Conservation (phyloP, 2,329 filamentous ascomycete genomes). For the Epichloe typhina region DNA sequence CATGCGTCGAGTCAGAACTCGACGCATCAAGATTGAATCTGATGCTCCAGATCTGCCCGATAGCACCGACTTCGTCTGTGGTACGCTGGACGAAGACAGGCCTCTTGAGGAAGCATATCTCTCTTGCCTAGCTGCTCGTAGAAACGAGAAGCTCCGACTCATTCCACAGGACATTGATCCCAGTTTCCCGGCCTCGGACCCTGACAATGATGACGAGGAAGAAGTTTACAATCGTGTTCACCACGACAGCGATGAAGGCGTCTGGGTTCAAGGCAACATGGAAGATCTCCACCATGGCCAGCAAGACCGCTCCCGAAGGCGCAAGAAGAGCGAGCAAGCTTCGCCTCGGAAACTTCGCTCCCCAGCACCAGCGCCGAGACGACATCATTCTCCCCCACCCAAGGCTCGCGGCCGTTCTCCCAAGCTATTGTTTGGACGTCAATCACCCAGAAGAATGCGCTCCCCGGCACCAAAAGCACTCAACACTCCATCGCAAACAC, state of each 20-base stretch:
- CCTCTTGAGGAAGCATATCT: slow-evolving; percentile 91
- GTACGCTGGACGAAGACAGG: slow-evolving; percentile 88
- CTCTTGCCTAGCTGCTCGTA: slow-evolving; percentile 67
- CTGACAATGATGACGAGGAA: slow-evolving; percentile 71
- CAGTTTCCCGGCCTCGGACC: slow-evolving; percentile 90
- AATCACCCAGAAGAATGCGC: slow-evolving; percentile 56
- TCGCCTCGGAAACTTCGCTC: slow-evolving; percentile 34
- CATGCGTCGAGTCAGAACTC: slow-evolving; percentile 14
- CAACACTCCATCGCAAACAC: slow-evolving; percentile 23
- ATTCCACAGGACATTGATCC: slow-evolving; percentile 97
- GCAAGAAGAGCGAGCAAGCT: slow-evolving; percentile 36
- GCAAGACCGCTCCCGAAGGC: slow-evolving; percentile 30
- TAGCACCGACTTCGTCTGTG: slow-evolving; percentile 98
- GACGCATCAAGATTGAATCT: slow-evolving; percentile 16
- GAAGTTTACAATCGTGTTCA: slow-evolving; percentile 44
- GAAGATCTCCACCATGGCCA: slow-evolving; percentile 51
- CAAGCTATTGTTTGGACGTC: slow-evolving; percentile 44
- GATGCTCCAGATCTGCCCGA: slow-evolving; percentile 78
- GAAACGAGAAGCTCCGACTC: slow-evolving; percentile 64
- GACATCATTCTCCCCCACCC: slow-evolving; percentile 21
- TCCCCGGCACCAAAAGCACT: slow-evolving; percentile 52
- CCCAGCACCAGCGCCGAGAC: slow-evolving; percentile 22
- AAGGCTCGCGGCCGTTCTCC: slow-evolving; percentile 25
- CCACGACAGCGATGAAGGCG: slow-evolving; percentile 53
- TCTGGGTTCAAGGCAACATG: slow-evolving; percentile 60